Percentiles rank a stretch among this genome's conserved stretches.
Evolutionary conservation across 208 protist genomes (phyloP).

Genomic region (Acanthamoeba sp.): DNA sequence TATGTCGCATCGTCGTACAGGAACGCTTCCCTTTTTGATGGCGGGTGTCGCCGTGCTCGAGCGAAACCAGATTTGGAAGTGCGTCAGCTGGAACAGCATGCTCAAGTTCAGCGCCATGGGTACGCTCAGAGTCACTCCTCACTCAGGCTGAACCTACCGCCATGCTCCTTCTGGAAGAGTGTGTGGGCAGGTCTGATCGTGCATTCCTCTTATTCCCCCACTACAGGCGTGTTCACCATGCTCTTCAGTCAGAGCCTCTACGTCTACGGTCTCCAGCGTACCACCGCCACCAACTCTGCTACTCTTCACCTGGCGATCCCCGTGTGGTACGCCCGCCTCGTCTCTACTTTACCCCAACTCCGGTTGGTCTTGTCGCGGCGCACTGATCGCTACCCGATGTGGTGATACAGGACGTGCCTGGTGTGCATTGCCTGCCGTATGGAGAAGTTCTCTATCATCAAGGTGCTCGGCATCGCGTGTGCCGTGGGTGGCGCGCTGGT

Average conservation of each 20-base stretch:
- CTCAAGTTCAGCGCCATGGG: neutral
- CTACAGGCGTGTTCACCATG: neutral
- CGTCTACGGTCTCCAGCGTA: neutral
- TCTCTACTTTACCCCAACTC: neutral
- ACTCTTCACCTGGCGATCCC: constrained; percentile 31
- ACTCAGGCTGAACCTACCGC: neutral
- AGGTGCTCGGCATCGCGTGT: neutral
- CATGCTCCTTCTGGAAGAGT: neutral
- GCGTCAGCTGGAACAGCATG: neutral
- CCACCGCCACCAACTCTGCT: constrained; percentile 31
- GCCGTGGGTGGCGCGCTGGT: neutral
- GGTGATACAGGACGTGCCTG: neutral
- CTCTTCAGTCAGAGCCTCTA: neutral
- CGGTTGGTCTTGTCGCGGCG: no score
- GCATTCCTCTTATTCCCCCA: neutral
- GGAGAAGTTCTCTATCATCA: constrained; percentile 12
- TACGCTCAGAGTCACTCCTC: neutral
- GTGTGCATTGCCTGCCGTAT: neutral
- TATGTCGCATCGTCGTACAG: neutral
- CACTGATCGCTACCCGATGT: no score
- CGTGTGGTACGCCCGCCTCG: neutral
- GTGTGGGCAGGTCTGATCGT: neutral
- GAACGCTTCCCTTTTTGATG: constrained; percentile 36
- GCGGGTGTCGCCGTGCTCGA: neutral
- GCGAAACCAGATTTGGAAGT: neutral